Evolutionary conservation across 2,329 filamentous ascomycete genomes (phyloP), one percentile per base, ranked within the genome.

Genomic region (Aspergillus intermedius): DNA sequence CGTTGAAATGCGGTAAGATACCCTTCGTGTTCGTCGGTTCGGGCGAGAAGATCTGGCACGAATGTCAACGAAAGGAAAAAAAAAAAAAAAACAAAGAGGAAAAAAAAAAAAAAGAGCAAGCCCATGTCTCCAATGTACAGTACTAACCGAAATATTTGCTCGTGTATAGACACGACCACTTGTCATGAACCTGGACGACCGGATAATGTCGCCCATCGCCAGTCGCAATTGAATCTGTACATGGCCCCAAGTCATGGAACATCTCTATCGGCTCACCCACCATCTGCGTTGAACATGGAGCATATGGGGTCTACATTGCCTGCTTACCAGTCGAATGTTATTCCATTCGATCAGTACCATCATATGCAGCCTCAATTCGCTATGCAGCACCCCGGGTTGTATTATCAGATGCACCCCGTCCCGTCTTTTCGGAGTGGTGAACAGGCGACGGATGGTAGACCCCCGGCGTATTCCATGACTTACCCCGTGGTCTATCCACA

Each of bases 231-330:
- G 3, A 53, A 54, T 42, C 45, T 49, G 22, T 59, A 56, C 32
- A 47, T 56, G 35, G 49, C 50, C 30, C 46, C 54, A 17, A 47
- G 42, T 47, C 62, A 62, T 53, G 60, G 57, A 10, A 8, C 37
- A 19, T 10, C 37, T 40, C n/a, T 17, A 17, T 17, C 17, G 37
- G 17, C 32, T 47, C 39, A 49, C 13, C 45, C 45, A 8, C 47
- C 53, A 15, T 55, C 62, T 22, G 39, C 55, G 13, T 49, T 64
- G 40, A 60, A 57, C 32, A 67, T 67, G 64, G 50, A 51, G 22
- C 57, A 60, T 42, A 64, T 67, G 59, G 49, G 48, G 32, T 62
- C 65, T 41, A 46, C 59, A 19, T 49, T 68, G 6, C 65, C 65
- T 9, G 45, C 44, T 22, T 61, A 59, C 35, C 61, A 55, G 23